Percentiles rank a stretch among this genome's conserved stretches.
These are phyloP conservation scores for Mucor racemosus DNA, from an alignment of 371 early-diverging fungal species.

Conservation along the genomic window DNA sequence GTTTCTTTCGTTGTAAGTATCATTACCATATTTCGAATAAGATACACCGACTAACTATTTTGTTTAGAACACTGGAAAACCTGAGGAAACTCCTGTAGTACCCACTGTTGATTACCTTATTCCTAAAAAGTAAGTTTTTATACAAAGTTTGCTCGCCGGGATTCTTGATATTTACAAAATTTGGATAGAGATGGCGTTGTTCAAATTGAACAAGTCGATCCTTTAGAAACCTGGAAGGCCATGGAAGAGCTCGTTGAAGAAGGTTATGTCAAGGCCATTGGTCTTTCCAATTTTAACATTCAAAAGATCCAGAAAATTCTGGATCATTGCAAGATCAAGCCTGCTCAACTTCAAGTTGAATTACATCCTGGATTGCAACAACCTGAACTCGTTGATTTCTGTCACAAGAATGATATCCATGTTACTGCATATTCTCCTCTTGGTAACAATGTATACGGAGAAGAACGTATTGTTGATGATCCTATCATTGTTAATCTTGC, in stretches of 20 bases:
- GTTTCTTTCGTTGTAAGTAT: slow-evolving; percentile 38
- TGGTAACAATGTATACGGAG: slow-evolving; percentile 73
- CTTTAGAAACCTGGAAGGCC: slow-evolving; percentile 71
- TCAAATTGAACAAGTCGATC: slow-evolving; percentile 49
- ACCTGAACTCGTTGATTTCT: slow-evolving; percentile 43
- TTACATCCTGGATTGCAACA: slow-evolving; percentile 64
- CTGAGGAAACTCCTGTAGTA: slow-evolving; percentile 41
- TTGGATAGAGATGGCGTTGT: slow-evolving; percentile 33
- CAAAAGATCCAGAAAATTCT: slow-evolving; percentile 57
- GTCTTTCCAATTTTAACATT: slow-evolving; percentile 76
- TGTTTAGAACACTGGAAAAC: slow-evolving; percentile 32
- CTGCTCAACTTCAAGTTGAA: slow-evolving; percentile 71
- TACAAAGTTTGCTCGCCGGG: neutral
- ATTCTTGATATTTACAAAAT: neutral
- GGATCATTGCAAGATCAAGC: slow-evolving; percentile 60
- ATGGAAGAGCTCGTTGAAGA: slow-evolving; percentile 71
- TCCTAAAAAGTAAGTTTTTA: slow-evolving; percentile 36
- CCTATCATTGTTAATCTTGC: slow-evolving; percentile 60
- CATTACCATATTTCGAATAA: neutral
- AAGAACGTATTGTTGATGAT: slow-evolving; percentile 64
- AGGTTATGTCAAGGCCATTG: slow-evolving; percentile 67
- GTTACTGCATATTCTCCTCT: slow-evolving; percentile 51
- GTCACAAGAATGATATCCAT: slow-evolving; percentile 36
- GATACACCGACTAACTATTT: slow-evolving; percentile 1
- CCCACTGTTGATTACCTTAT: slow-evolving; percentile 40